A percentile compares a stretch with the other conserved stretches of the same genome.
These are phyloP conservation scores for Phytophthora chlamydospora DNA, from an alignment of 352 stramenopile species.

Conservation along the genomic window DNA sequence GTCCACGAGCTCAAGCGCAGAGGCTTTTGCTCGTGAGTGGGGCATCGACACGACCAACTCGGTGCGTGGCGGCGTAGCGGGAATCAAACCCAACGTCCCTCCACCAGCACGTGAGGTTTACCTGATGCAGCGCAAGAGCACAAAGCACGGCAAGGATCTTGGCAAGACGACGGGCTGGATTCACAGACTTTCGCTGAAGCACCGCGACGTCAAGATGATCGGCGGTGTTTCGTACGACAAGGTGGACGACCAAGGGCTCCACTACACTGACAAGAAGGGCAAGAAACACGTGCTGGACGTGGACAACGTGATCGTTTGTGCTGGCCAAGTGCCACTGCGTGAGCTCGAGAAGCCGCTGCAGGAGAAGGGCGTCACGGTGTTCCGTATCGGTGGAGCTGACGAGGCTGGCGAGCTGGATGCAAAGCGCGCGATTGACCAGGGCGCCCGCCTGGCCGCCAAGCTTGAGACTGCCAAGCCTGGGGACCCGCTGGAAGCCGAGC, in stretches of 20 bases:
- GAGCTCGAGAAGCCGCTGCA: conserved; percentile 88
- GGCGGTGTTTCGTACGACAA: conserved; percentile 94
- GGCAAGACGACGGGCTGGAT: conserved; percentile 98
- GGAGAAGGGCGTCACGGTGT: conserved; percentile 83
- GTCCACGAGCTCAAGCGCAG: conserved; percentile 69
- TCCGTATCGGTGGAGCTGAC: conserved; percentile 95
- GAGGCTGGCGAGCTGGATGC: conserved; percentile 96
- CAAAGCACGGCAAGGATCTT: conserved; percentile 91
- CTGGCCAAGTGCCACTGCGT: conserved; percentile 92
- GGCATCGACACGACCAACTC: conserved; percentile 91
- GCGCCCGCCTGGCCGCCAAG: conserved; percentile 82
- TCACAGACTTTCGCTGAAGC: conserved; percentile 92
- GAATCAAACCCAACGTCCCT: conserved; percentile 50
- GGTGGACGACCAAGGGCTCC: conserved; percentile 94
- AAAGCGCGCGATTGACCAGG: conserved; percentile 98
- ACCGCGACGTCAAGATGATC: conserved; percentile 94
- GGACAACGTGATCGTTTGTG: conserved; percentile 96
- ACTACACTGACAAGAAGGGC: conserved; percentile 92
- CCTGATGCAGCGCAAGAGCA: conserved; percentile 95
- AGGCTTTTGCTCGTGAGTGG: conserved; percentile 94
- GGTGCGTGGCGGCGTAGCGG: conserved; percentile 83
- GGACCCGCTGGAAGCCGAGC: conserved; percentile 50
- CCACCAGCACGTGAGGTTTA: conserved; percentile 84
- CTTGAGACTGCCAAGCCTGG: conserved; percentile 86
- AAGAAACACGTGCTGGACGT: conserved; percentile 90